Evolutionary conservation across 768 basidiomycete species (phyloP), one percentile per base, ranked within the genome.

Genomic region (Daedaleopsis sinensis): DNA sequence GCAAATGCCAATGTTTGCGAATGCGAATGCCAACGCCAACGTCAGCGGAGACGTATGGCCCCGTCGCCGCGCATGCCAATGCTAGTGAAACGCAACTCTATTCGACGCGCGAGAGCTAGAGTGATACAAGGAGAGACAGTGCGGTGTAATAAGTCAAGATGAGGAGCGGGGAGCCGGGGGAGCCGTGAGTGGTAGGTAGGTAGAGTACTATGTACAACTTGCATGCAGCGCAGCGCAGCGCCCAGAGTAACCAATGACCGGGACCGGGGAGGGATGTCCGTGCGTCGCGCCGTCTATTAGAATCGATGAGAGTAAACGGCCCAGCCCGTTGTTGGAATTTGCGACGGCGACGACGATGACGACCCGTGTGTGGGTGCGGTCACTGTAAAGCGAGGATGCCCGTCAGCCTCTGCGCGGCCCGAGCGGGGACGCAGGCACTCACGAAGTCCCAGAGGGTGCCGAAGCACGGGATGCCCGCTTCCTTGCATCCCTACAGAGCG

Each of bases 361-460:
- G 44, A 19, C 13, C 46, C 18, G 38, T 3, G 7, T 7, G 27
- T 7, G 27, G 49, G 18, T n/a, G 15, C 46, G 57, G 21, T 62
- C 35, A 62, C 61, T 62, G 61, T 62, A 52, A 47, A 52, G 58
- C 11, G 38, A 37, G 9, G 7, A 10, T 36, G 15, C 32, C 6
- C 15, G 10, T 36, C 27, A n/a, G 9, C 15, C 35, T 52, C 32
- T 6, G 35, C 51, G 7, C 51, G 27, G 21, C 47, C 23, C 19
- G 13, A 52, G 27, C 27, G 39, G 35, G 19, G 32, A 32, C 13
- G 32, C 18, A 37, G 52, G 13, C n/a, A 69, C 68, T 59, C 60
- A 69, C 66, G 70, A 72, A 72, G 62, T 72, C 71, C 71, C 71
- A 72, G 23, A 72, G 70, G 36, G 71, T 72, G 21, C 71, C 71